Base-by-base conservation (phyloP, 371 early-diverging fungal genomes). In the Sporodiniella umbellata region DNA sequence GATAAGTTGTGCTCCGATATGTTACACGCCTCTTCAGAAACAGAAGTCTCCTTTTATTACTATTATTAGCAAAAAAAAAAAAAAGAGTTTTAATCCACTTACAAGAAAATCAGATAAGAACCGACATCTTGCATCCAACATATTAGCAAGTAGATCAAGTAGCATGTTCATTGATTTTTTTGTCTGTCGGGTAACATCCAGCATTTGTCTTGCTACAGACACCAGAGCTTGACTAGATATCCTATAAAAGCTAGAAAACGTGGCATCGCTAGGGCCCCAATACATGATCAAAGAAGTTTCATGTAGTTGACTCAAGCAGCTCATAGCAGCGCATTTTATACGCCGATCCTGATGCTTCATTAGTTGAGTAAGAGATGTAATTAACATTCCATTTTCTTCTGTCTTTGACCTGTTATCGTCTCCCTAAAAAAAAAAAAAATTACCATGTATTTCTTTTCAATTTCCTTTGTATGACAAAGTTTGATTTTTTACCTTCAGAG, bases 1-100 rank as follows among this genome's bases (percentile, higher is more conserved):
- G 87, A 78, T 23, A 81, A 80, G 8, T 83, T 58, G 17, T 87
- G 68, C 33, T 90, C 89, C 6, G 74, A 72, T 0, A 67, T 66
- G 8, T 76, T 76, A 25, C 72, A 62, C 2, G 72, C 83, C 51
- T 78, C 68, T 52, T 62, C 61, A 4, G 79, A 1, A 14, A 21
- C 12, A 19, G 40, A 62, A 3, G 62, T 49, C 1, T 79, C 78
- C 68, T 72, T 45, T 17, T n/a, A n/a, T n/a, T n/a, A n/a, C n/a
- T n/a, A 55, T 49, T 19, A 44, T 8, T 23, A 1, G 37, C 40
- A 37, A 37, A 37, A 35, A 35, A 35, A 35, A 35, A 35, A 37
- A 28, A 28, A 28, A 28, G 15, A 35, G 30, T 28, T 4, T 28
- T 4, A 7, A 10, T 28, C 7, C 4, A 11, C 22, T 49, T 68